Base-by-base conservation (phyloP, 306 rosid genomes). In the Prosopis cineraria region DNA sequence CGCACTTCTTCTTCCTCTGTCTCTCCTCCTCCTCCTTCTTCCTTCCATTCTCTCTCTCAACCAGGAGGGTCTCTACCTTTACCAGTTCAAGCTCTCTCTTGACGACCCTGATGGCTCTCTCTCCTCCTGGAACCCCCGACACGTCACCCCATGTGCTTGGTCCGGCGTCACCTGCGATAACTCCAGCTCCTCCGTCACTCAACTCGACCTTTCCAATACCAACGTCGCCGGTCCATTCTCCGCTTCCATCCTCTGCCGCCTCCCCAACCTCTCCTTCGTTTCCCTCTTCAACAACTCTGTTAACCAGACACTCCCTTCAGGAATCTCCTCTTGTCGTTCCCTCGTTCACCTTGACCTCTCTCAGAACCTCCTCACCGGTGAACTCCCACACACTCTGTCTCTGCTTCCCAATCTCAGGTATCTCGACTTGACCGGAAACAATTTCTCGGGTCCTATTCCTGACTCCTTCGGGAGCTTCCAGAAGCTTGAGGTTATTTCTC, bases 361-460 rank as follows among this genome's bases (percentile, higher is more conserved):
- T 1, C 97, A 95, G 81, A 95, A 95, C 53, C 91, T 92, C 70
- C 89, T 95, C 69, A 88, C 96, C 2, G 98, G 99, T 17, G 0
- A 78, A 0, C 91, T 95, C 7, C 99, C 99, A 6, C 19, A 33
- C 68, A 63, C 91, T 0, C 43, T 95, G 3, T 29, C 97, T 0
- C 69, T 65, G 13, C 80, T 95, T 6, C 85, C 89, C 2, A 81
- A 84, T 66, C 93, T 94, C 53, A 73, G 55, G 0, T 65, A 92
- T 80, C 82, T 94, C 43, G 97, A 94, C 88, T 80, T 94, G 10
- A 85, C 92, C 10, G 98, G 93, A 0, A 94, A 94, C 80, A 94
- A 94, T 7, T 89, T 95, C 79, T 89, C 97, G 29, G 99, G 99
- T 10, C 48, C 70, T 1, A 88, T 95, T 1, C 99, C 99, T 0